These are phyloP conservation scores for Prunella vulgaris DNA, from an alignment of 257 asterid genomes.

Conservation along the genomic window DNA sequence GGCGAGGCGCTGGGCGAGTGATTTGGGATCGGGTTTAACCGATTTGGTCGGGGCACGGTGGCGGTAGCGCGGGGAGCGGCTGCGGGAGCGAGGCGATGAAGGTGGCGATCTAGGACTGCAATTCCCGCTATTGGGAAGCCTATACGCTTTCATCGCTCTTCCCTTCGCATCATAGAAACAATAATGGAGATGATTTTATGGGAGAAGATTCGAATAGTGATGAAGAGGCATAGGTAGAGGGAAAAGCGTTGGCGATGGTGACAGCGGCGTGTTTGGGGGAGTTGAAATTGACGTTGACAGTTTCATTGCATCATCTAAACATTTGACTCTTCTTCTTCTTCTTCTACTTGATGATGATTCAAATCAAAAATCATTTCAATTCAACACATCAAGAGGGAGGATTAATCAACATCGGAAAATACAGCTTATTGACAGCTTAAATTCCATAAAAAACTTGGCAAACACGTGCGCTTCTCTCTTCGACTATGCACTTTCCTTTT, in stretches of 20 bases:
- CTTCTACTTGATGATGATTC: no score
- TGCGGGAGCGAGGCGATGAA: constrained; percentile 59
- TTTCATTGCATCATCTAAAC: not conserved
- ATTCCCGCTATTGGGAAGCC: constrained; percentile 88
- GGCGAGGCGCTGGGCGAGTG: constrained; percentile 55
- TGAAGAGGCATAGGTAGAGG: not conserved
- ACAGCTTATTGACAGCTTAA: constrained; percentile 14
- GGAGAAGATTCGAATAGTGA: constrained; percentile 18
- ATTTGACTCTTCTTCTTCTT: no score
- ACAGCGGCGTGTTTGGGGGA: constrained; percentile 14
- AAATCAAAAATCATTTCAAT: no score
- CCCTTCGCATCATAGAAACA: constrained; percentile 37
- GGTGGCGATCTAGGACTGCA: constrained; percentile 91
- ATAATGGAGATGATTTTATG: not conserved
- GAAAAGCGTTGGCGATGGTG: constrained; percentile 5
- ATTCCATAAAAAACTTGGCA: constrained; percentile 20
- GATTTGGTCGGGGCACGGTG: constrained; percentile 31
- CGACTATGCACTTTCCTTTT: no score
- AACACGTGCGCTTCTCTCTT: constrained; percentile 13
- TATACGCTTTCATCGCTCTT: constrained; percentile 75
- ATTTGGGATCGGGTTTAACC: constrained; percentile 39
- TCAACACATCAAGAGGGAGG: no score
- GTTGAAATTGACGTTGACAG: constrained; percentile 8
- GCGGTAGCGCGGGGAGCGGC: constrained; percentile 76
- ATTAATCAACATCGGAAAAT: not conserved